These are phyloP conservation scores for Curvularia hawaiiensis DNA, from an alignment of 2,329 filamentous ascomycete species.

Conservation along the genomic window DNA sequence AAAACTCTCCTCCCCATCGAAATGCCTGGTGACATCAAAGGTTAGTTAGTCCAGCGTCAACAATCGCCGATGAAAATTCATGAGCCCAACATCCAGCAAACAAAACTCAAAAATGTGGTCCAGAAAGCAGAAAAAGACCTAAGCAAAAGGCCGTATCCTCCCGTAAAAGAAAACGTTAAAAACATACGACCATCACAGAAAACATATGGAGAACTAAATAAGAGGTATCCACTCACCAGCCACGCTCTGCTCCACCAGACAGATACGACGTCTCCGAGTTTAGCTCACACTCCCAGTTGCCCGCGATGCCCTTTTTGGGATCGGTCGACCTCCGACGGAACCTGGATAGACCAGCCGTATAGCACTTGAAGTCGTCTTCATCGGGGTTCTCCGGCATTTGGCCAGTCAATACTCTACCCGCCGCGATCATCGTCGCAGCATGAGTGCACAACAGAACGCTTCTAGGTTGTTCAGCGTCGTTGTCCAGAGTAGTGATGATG, in stretches of 20 bases:
- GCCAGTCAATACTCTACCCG: constrained; percentile 83
- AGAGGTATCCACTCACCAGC: constrained; percentile 67
- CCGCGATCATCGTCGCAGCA: constrained; percentile 85
- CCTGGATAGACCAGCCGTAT: constrained; percentile 78
- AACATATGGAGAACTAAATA: not conserved
- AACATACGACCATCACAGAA: not conserved
- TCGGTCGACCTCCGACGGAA: constrained; percentile 59
- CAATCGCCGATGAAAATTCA: not conserved
- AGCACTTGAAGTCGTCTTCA: constrained; percentile 82
- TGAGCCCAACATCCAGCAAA: not conserved
- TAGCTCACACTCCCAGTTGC: constrained; percentile 78
- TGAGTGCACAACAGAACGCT: constrained; percentile 85
- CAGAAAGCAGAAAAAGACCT: not conserved
- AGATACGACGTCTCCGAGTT: constrained; percentile 90
- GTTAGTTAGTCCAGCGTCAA: constrained; percentile 2
- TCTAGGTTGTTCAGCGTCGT: constrained; percentile 64
- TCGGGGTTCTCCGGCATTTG: constrained; percentile 71
- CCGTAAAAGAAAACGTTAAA: not conserved
- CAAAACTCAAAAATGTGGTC: not conserved
- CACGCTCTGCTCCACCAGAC: constrained; percentile 78
- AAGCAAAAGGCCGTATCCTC: constrained; percentile 1
- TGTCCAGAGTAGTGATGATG: constrained; percentile 75
- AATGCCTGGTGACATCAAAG: constrained; percentile 31
- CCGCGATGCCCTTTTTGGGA: constrained; percentile 66
- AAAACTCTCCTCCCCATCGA: constrained; percentile 47